Evolutionary conservation across 1,139 yeast genomes (phyloP).

Genomic region (Pichia sp.): DNA sequence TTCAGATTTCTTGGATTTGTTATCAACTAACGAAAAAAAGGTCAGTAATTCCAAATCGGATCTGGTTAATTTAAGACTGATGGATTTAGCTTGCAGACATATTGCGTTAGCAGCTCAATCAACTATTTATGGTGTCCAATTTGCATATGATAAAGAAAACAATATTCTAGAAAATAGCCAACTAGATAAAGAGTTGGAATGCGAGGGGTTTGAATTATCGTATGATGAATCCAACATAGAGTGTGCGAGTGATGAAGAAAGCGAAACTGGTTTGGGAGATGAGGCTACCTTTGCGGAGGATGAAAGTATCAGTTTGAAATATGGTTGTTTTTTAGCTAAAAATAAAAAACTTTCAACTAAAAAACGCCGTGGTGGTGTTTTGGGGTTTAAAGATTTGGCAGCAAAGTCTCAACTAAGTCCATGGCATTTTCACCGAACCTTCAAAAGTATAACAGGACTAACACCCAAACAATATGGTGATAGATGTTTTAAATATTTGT

Average conservation of each 20-base stretch:
- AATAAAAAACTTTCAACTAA: constrained; percentile 33
- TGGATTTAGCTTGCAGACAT: constrained; percentile 76
- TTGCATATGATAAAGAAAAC: background rate
- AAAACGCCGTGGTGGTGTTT: constrained; percentile 75
- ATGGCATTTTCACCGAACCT: constrained; percentile 93
- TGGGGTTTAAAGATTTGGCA: constrained; percentile 84
- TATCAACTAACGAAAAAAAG: background rate
- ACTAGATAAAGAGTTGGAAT: background rate
- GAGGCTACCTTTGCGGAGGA: background rate
- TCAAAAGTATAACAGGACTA: constrained; percentile 74
- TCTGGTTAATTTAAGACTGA: constrained; percentile 61
- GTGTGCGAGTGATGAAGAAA: background rate
- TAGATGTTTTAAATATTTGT: constrained; percentile 60
- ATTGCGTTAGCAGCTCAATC: constrained; percentile 65
- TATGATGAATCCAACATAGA: background rate
- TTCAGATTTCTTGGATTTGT: background rate
- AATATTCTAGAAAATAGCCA: too few relatives aligned
- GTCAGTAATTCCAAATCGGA: constrained; percentile 39
- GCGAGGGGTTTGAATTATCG: background rate
- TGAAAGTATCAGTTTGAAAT: background rate
- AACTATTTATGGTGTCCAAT: constrained; percentile 32
- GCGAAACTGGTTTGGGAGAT: background rate
- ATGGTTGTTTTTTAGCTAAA: constrained; percentile 8
- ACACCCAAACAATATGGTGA: constrained; percentile 90
- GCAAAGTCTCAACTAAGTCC: constrained; percentile 77